These are phyloP conservation scores for Hypsizygus ulmarius DNA, from an alignment of 1,284 basidiomycete species.

Conservation along the genomic window DNA sequence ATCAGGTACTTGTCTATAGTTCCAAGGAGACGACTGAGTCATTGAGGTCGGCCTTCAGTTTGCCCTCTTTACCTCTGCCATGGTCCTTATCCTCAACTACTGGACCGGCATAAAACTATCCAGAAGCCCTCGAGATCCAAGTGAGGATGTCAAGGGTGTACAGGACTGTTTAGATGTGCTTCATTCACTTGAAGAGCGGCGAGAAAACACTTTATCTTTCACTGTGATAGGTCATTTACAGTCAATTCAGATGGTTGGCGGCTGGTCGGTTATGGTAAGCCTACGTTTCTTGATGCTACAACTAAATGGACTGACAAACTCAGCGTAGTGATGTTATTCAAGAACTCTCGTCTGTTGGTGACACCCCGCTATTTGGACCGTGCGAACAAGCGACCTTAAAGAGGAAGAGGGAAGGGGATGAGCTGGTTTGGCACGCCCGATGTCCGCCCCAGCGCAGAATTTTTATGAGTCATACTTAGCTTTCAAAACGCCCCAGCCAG, in stretches of 20 bases:
- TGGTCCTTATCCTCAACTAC: constrained; percentile 18
- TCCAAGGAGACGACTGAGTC: not conserved
- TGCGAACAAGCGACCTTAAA: not conserved
- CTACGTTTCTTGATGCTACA: not conserved
- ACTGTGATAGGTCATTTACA: not conserved
- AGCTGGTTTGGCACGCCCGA: not conserved
- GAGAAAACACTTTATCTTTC: not conserved
- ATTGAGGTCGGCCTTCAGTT: constrained; percentile 8
- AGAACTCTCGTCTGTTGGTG: constrained; percentile 12
- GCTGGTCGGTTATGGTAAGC: constrained; percentile 15
- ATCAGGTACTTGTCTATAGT: constrained; percentile 15
- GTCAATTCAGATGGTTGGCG: constrained; percentile 11
- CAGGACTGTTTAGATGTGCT: constrained; percentile 17
- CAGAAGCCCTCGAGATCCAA: constrained; percentile 3
- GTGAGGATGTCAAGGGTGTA: constrained; percentile 16
- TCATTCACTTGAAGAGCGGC: constrained; percentile 13
- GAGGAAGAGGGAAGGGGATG: not conserved
- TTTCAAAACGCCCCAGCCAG: too few species aligned
- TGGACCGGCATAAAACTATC: constrained; percentile 16
- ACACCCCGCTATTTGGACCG: constrained; percentile 1
- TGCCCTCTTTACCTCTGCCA: constrained; percentile 15
- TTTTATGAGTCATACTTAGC: not conserved
- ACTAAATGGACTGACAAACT: not conserved
- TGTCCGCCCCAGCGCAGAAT: not conserved
- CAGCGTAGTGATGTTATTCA: constrained; percentile 13